phyloP scores from a whole-genome alignment of 805 yeast species.

The Kodamaea sagamina region DNA sequence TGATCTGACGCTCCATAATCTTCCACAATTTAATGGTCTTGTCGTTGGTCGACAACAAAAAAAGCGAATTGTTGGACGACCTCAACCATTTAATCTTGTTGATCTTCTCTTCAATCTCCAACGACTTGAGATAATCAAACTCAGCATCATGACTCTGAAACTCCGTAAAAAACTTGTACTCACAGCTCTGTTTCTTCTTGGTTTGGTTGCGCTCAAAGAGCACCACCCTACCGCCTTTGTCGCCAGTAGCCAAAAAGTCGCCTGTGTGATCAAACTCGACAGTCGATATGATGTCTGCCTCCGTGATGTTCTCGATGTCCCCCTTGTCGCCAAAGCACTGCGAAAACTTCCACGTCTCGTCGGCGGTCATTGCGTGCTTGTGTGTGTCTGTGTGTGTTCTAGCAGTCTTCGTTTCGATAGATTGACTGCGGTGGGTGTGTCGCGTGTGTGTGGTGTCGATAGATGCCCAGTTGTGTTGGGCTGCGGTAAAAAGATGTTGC shows the following conservation, averaged over 20 bases:
- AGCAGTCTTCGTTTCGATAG: not conserved
- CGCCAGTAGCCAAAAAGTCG: constrained; percentile 95
- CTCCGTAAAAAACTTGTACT: constrained; percentile 93
- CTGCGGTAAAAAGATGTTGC: too few relatives aligned
- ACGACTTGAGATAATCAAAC: constrained; percentile 91
- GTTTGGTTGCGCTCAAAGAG: constrained; percentile 83
- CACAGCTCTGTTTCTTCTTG: constrained; percentile 68
- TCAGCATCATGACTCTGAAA: constrained; percentile 99
- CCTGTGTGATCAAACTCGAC: constrained; percentile 97
- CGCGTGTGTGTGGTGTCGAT: too few relatives aligned
- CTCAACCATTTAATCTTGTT: constrained; percentile 96
- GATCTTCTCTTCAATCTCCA: constrained; percentile 97
- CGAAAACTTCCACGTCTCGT: constrained; percentile 75
- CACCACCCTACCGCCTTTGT: constrained; percentile 97
- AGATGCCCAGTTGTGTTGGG: too few relatives aligned
- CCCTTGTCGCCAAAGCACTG: constrained; percentile 99
- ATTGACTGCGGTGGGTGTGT: not conserved
- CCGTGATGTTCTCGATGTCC: constrained; percentile 91
- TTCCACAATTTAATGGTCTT: constrained; percentile 99
- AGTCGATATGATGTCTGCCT: constrained; percentile 95
- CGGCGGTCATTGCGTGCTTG: constrained; percentile 23
- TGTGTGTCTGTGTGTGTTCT: too few relatives aligned
- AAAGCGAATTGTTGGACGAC: constrained; percentile 86
- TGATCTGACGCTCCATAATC: constrained; percentile 85
- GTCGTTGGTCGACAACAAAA: constrained; percentile 88